These are phyloP conservation scores for Candida khao-thaluensis DNA, from an alignment of 805 yeast species.

Conservation along the genomic window DNA sequence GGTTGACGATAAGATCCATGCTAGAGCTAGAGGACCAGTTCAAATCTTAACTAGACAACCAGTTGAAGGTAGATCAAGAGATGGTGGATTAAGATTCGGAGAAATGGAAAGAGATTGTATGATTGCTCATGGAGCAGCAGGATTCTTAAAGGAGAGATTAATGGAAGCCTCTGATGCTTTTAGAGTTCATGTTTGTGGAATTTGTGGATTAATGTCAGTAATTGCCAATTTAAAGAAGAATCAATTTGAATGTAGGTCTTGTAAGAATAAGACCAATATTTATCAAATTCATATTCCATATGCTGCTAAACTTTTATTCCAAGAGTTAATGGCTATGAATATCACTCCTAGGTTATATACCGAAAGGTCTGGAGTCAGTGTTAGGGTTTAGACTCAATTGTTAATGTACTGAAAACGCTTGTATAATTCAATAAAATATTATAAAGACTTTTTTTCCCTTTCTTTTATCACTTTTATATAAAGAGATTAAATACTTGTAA, in stretches of 20 bases:
- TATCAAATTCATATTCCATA: conserved; percentile 97
- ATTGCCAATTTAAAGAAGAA: conserved; percentile 96
- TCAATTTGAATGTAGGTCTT: conserved; percentile 97
- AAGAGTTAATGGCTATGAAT: conserved; percentile 99
- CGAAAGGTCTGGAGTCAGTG: conserved; percentile 69
- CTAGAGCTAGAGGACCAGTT: conserved; percentile 98
- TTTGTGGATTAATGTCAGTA: conserved; percentile 97
- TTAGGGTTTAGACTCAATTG: conserved; percentile 21
- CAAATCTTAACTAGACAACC: conserved; percentile 98
- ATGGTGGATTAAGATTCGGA: conserved; percentile 98
- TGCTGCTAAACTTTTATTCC: conserved; percentile 97
- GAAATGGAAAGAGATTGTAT: conserved; percentile 99
- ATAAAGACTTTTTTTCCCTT: no score
- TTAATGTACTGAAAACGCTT: neutral
- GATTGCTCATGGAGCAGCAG: conserved; percentile 99
- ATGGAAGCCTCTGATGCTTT: conserved; percentile 99
- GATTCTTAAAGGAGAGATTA: conserved; percentile 93
- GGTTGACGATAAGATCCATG: conserved; percentile 99
- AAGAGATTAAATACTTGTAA: no score
- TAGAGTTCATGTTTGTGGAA: conserved; percentile 96
- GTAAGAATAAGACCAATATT: conserved; percentile 97
- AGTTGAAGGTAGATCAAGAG: conserved; percentile 98
- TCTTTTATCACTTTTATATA: no score
- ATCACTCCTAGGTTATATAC: conserved; percentile 96
- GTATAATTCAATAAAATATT: conserved; percentile 8